Evolutionary conservation across 1,139 yeast species (phyloP), one percentile per base, ranked within the genome.

Genomic region (Groenewaldozyma auringiensis): DNA sequence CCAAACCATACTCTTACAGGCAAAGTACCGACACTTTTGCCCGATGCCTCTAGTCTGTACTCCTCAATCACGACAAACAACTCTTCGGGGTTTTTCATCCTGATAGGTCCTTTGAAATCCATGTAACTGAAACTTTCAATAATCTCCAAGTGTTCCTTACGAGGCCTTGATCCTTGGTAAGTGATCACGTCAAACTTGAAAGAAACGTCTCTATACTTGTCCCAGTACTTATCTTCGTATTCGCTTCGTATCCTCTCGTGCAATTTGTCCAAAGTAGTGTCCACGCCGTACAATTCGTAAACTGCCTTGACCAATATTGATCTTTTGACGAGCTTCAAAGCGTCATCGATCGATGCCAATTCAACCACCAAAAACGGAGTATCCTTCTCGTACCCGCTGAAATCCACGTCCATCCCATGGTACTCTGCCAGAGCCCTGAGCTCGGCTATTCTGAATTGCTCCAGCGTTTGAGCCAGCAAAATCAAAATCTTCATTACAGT

Each of bases 271-370:
- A 78, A 63, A 4, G 70, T 68, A 0, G 55, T 51, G 0, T 94
- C 96, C 37, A 71, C 66, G 0, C 95, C 95, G 84, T 94, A 88
- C 9, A 87, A 68, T 59, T 89, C 96, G 60, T 86, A 92, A 21
- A 89, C 79, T 0, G 87, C 88, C 52, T 81, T 74, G 6, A 83
- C 72, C 42, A 92, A 66, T 13, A 92, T 73, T 1, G 95, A 77
- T 50, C 96, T 68, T 42, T 71, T 67, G 36, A 89, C 70, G 56
- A 88, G 71, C 41, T 74, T 69, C 17, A 60, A 57, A 1, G 97
- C 97, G 43, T 77, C 76, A n/a, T 74, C 74, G 55, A 83, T 94
- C 51, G 64, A 60, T 25, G 75, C 75, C 37, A 92, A 66, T 22
- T 78, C 73, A 1, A 89, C 81, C 3, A 78, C 67, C 51, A 89